Evolutionary conservation across 441 rosid genomes (phyloP).

Genomic region (Viola pubescens): DNA sequence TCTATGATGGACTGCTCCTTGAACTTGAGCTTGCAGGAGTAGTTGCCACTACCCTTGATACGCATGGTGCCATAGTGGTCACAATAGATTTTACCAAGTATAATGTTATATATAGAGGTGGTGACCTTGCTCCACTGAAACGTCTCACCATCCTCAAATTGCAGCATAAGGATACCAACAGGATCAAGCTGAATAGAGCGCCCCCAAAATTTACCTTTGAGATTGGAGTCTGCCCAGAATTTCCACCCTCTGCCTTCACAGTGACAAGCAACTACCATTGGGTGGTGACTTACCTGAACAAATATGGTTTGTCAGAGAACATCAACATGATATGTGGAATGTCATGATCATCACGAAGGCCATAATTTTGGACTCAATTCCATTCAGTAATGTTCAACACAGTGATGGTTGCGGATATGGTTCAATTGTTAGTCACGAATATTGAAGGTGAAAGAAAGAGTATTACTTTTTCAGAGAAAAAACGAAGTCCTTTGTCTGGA

Average conservation of each 20-base stretch:
- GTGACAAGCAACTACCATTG: conserved; percentile 92
- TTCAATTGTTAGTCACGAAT: not conserved
- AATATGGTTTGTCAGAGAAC: conserved; percentile 22
- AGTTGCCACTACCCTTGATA: conserved; percentile 64
- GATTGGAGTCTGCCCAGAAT: conserved; percentile 95
- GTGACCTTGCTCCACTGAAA: conserved; percentile 98
- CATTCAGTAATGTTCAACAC: not conserved
- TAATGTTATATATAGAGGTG: conserved; percentile 90
- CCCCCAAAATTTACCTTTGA: conserved; percentile 96
- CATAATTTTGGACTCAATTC: conserved; percentile 2
- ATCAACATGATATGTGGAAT: conserved; percentile 2
- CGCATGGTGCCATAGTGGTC: conserved; percentile 98
- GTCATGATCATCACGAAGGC: not conserved
- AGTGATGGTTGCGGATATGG: not conserved
- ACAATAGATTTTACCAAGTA: conserved; percentile 84
- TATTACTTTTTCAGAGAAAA: conserved; percentile 82
- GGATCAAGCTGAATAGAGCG: conserved; percentile 99
- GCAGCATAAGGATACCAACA: conserved; percentile 71
- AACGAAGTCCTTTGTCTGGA: conserved; percentile 90
- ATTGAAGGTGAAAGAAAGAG: conserved; percentile 3
- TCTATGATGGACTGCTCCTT: conserved; percentile 96
- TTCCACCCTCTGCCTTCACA: conserved; percentile 98
- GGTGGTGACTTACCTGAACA: conserved; percentile 92
- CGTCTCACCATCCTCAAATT: conserved; percentile 76
- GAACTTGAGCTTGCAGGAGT: conserved; percentile 85